Conservation (phyloP, 495 filamentous ascomycete species). For the Pyrenopolyporus hunteri region DNA sequence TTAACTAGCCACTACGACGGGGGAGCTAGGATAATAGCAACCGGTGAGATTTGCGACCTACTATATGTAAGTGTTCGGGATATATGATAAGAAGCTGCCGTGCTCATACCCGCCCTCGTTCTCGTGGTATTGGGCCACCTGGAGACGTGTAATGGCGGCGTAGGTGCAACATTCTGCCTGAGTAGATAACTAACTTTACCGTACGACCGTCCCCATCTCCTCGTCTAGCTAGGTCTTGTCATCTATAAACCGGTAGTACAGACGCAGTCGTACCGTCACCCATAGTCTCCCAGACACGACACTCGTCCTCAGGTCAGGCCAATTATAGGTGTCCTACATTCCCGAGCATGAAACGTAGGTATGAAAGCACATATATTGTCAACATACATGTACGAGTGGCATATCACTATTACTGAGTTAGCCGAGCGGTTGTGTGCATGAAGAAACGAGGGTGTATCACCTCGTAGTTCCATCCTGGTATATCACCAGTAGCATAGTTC, state of each 20-base stretch:
- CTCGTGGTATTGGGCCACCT: background rate
- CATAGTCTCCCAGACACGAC: slow-evolving; percentile 7
- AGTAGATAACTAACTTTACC: too few relatives aligned
- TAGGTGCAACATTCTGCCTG: too few relatives aligned
- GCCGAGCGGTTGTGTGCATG: slow-evolving; percentile 20
- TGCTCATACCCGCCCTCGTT: background rate
- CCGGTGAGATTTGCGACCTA: background rate
- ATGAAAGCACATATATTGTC: background rate
- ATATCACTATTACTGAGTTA: background rate
- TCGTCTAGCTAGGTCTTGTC: background rate
- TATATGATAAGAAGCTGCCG: background rate
- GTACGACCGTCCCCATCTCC: background rate
- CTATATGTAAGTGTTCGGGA: background rate
- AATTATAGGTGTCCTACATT: background rate
- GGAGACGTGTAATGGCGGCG: too few relatives aligned
- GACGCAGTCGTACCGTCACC: slow-evolving; percentile 16
- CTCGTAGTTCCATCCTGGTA: background rate
- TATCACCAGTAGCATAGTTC: background rate
- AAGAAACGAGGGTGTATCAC: slow-evolving; percentile 4
- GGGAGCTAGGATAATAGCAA: background rate
- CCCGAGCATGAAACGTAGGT: background rate
- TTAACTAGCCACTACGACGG: background rate
- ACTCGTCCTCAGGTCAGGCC: background rate
- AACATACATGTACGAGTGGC: background rate
- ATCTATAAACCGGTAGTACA: slow-evolving; percentile 30